A percentile compares a stretch with the other conserved stretches of the same genome.
phyloP scores from a whole-genome alignment of 495 filamentous ascomycete species.

The Aspergillus ostianus region DNA sequence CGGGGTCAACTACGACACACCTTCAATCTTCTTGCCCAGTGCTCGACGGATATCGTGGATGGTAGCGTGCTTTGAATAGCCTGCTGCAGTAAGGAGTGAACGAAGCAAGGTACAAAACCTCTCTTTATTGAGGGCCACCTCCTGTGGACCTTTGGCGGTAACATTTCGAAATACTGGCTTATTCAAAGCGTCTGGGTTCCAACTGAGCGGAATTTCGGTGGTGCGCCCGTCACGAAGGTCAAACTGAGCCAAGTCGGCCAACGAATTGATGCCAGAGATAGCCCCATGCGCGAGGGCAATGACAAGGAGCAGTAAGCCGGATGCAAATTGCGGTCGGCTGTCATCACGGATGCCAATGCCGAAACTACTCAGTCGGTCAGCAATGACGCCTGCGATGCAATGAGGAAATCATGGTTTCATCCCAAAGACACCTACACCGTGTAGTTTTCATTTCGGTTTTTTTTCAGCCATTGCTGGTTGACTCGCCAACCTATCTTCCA shows the following conservation, averaged over 20 bases:
- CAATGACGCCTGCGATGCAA: too few species aligned
- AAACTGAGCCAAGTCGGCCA: neutral
- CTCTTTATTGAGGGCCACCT: neutral
- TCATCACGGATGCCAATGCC: neutral
- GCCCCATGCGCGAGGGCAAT: neutral
- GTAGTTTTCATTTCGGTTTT: neutral
- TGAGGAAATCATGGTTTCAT: too few species aligned
- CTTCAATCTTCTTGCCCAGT: slow-evolving; percentile 1
- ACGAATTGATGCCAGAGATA: neutral
- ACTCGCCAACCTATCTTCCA: neutral
- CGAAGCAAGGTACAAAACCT: neutral
- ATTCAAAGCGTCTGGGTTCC: neutral
- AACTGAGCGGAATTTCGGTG: neutral
- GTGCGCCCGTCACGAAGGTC: neutral
- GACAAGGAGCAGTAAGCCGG: neutral
- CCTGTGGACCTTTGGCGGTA: neutral
- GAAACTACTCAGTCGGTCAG: too few species aligned
- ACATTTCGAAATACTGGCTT: neutral
- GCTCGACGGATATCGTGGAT: neutral
- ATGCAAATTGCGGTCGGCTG: neutral
- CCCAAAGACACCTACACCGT: too few species aligned
- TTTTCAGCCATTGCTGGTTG: slow-evolving; percentile 1
- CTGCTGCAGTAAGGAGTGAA: neutral
- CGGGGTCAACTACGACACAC: neutral
- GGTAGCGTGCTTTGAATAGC: neutral